Base-by-base conservation (phyloP, 768 basidiomycete species). In the Tylopilus vinaceipallidus region DNA sequence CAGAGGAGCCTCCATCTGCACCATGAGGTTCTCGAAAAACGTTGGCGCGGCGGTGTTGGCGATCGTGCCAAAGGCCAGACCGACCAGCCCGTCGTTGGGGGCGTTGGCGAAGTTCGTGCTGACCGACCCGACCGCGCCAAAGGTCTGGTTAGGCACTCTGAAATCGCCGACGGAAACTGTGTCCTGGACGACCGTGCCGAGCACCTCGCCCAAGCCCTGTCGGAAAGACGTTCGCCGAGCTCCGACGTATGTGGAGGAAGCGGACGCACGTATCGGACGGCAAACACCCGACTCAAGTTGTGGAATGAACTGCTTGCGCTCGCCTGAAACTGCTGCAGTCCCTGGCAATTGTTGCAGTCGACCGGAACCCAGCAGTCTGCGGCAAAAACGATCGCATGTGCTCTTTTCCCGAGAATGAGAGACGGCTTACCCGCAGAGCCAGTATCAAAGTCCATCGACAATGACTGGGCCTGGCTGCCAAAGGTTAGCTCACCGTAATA, bases 401-500 rank as follows among this genome's bases (percentile, higher is more conserved):
- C n/a, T 8, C 0, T 4, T 16, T 23, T 27, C 8, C 16, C 6
- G n/a, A 47, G 13, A 34, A 22, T 12, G 17, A 27, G 16, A 14
- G 16, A 27, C 2, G 34, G 1, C 53, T 9, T 29, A 64, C 61
- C 61, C 17, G 61, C 56, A 7, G 80, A 83, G 42, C 86, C 83
- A 3, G 86, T 87, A 63, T 88, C 86, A 54, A 87, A 69, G 62
- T 84, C 79, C 29, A 87, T 74, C 3, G 73, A 70, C 16, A 87
- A 57, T 19, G 54, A 45, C 62, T 86, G 83, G 1, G 68, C 55
- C 1, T 78, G 77, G 16, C 81, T 81, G 10, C 86, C 87, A 44
- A 88, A 71, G 6, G 54, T 30, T 40, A 84, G 45, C 5, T 35
- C 29, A 19, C 66, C 64, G 46, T 76, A 80, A 59, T 82, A 83